Conservation (phyloP, 805 yeast species). For the Cyberlindnera suaveolens region DNA sequence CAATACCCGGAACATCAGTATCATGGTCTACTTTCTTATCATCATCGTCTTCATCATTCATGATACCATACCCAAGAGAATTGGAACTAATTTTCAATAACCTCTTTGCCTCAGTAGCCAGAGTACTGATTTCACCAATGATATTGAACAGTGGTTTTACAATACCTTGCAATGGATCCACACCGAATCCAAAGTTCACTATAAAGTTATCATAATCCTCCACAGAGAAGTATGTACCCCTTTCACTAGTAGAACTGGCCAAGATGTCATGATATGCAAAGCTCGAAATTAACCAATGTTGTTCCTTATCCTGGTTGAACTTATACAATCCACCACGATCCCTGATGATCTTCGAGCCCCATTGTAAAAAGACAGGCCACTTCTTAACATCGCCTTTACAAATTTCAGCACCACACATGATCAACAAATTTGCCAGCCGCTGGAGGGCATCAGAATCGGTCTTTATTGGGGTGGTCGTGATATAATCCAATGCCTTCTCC, state of each 20-base stretch:
- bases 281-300: slow-evolving; percentile 68
- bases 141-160: slow-evolving; percentile 61
- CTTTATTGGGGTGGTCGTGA: slow-evolving; percentile 28
- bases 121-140: slow-evolving; percentile 60
- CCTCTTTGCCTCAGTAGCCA: slow-evolving; percentile 48
- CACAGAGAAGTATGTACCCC: slow-evolving; percentile 61
- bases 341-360: slow-evolving; percentile 59
- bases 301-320: slow-evolving; percentile 46
- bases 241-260: slow-evolving; percentile 51
- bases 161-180: slow-evolving; percentile 70
- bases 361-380: slow-evolving; percentile 62
- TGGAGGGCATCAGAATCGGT: slow-evolving; percentile 22
- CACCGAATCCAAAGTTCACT: slow-evolving; percentile 31
- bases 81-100: slow-evolving; percentile 25
- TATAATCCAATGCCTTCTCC: slow-evolving; percentile 38
- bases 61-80: slow-evolving; percentile 22
- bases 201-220: slow-evolving; percentile 45
- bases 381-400: slow-evolving; percentile 75
- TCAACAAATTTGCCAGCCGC: slow-evolving; percentile 58
- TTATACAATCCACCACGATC: slow-evolving; percentile 54
- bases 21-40: slow-evolving; percentile 11
- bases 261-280: slow-evolving; percentile 78
- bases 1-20: slow-evolving; percentile 19
- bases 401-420: slow-evolving; percentile 74
- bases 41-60: slow-evolving; percentile 20